Percentiles rank a stretch among this genome's conserved stretches.
Evolutionary conservation across 495 filamentous ascomycete species (phyloP).

Genomic region (Neurospora africana): DNA sequence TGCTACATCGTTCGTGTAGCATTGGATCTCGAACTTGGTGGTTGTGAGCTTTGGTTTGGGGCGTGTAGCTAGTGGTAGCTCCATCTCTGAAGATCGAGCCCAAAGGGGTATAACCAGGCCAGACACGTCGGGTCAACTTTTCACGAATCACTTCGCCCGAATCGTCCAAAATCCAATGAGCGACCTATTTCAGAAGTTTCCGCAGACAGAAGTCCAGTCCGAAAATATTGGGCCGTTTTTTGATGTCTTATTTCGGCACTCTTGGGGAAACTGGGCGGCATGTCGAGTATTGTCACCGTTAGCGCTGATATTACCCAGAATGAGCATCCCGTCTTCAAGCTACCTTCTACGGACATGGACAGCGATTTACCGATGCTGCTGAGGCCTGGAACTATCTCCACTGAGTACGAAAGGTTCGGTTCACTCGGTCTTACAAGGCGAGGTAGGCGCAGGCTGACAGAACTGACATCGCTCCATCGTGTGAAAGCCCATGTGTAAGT

Average conservation of each 20-base stretch:
- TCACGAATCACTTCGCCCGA: neutral
- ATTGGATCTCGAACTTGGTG: neutral
- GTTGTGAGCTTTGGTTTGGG: neutral
- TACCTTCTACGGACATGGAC: neutral
- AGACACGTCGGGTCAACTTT: neutral
- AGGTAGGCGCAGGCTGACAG: neutral
- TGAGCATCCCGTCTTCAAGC: neutral
- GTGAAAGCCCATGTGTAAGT: neutral
- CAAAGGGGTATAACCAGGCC: neutral
- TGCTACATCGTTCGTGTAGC: neutral
- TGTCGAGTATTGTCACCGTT: neutral
- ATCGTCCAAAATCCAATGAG: neutral
- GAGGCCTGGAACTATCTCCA: neutral
- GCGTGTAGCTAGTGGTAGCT: neutral
- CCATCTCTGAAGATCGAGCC: neutral
- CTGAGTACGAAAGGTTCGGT: neutral
- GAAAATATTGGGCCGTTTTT: neutral
- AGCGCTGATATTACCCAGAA: neutral
- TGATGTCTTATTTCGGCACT: neutral
- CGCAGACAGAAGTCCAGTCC: neutral
- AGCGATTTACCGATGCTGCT: neutral
- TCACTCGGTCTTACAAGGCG: neutral
- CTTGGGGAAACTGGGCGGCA: neutral
- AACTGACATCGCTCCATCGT: neutral
- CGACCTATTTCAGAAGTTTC: neutral